Evolutionary conservation across 2,329 filamentous ascomycete species (phyloP), one percentile per base, ranked within the genome.

Genomic region (Aspergillus tamarii): DNA sequence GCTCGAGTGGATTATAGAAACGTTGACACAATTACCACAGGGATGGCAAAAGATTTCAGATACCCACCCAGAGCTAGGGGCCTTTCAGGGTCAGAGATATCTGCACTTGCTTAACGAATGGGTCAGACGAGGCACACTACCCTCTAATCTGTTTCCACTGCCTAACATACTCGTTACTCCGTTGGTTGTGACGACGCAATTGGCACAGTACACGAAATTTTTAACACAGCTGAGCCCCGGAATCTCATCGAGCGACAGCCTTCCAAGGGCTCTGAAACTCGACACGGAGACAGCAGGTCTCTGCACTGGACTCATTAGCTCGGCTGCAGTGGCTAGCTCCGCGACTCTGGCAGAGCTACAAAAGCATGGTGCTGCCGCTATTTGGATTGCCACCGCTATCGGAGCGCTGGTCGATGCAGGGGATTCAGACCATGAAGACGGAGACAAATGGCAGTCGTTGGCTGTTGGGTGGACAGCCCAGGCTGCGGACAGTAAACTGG

Each of bases 221-320:
- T 12, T 54, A 14, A 57, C 9, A 21, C 9, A 50, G 9, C 30
- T 34, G 26, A 43, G 39, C 14, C 45, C 45, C 23, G 23, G 14
- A 7, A 28, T 48, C 23, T 8, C 23, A 28, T 14, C 12, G 3
- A 10, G 8, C 0, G 45, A 48, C 4, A 48, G 23, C 23, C 45
- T 48, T 23, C 34, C 5, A 6, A 12, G 34, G 12, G 12, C 12
- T 36, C 6, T 36, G 12, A 48, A 26, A 9, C 12, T 48, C 12
- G 21, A 26, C n/a, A 66, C 61, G 3, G 70, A 74, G 66, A 71
- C 71, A 1, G 45, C 77, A 0, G 81, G 81, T 0, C 77, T 82
- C 58, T 83, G 81, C 41, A 75, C 74, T 1, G 81, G 81, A 0
- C 59, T 82, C 1, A 57, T 83, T n/a, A 74, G 67, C 46, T 77